Evolutionary conservation across 805 yeast species (phyloP), one percentile per base, ranked within the genome.

Genomic region (Barnettozyma botsteinii): DNA sequence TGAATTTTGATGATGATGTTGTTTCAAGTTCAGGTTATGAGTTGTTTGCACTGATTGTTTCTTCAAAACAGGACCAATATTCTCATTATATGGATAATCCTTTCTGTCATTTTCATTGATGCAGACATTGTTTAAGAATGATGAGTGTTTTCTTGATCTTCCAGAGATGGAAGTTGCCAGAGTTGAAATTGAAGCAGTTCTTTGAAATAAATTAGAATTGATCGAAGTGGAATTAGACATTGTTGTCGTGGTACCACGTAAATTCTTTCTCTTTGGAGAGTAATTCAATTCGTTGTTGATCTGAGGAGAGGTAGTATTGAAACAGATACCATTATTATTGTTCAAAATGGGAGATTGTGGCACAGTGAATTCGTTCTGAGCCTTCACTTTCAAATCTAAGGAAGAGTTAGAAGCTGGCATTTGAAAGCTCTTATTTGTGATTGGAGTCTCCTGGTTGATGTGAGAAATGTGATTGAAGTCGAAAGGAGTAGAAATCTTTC

Each of bases 401-500:
- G 14, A 27, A n/a, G 15, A 14, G 9, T 25, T 14, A 4, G 35
- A 19, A 9, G 24, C 17, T 15, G 48, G 51, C 34, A 49, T 40
- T 22, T 43, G 48, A 32, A 45, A 45, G 3, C 48, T 26, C 25
- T 31, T 39, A 29, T 43, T 44, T 1, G 49, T 46, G 30, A 50
- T 46, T 7, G 52, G 47, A 17, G 47, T 32, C 6, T 49, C 48
- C 13, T 56, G 53, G 37, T 64, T 64, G 7, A 67, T 61, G 41
- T 66, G 71, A 8, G 67, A 61, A 17, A 66, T 62, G 48, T 66
- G 71, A 15, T 60, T 63, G 43, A 66, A 66, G 4, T 50, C 64
- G 41, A 57, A 66, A 2, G 71, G 71, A 2, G 64, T 58, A 1
- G 69, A 64, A 11, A 66, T 65, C 38, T 54, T 58, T 5, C 42